Percentiles rank a stretch among this genome's conserved stretches.
These are phyloP conservation scores for Mortierella sp. DNA, from an alignment of 371 early-diverging fungal species.

Conservation along the genomic window DNA sequence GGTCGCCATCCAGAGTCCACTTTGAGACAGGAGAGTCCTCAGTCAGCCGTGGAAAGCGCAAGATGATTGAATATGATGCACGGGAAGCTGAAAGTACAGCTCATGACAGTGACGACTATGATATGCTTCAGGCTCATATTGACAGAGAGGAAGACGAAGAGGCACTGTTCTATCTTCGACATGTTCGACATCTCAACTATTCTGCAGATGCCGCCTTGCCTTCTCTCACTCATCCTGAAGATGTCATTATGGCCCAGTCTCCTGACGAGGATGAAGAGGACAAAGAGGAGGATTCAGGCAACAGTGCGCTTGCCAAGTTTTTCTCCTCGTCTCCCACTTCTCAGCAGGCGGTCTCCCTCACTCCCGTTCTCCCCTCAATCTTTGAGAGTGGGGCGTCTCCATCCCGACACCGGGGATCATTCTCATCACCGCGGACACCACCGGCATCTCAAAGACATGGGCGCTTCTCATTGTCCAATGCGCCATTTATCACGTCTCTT, in stretches of 20 bases:
- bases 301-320: too few species aligned
- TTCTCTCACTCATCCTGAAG: neutral
- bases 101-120: conserved; percentile 14
- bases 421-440: conserved; percentile 17
- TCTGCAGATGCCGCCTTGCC: conserved; percentile 1
- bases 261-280: conserved; percentile 6
- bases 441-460: conserved; percentile 21
- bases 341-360: too few species aligned
- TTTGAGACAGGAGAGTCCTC: conserved; percentile 13
- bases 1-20: conserved; percentile 3
- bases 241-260: conserved; percentile 9
- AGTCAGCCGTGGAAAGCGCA: conserved; percentile 37
- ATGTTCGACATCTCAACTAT: neutral
- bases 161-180: neutral
- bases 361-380: too few species aligned
- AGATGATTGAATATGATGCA: conserved; percentile 30
- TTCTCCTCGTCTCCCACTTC: too few species aligned
- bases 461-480: conserved; percentile 37
- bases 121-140: conserved; percentile 10
- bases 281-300: neutral
- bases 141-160: conserved; percentile 3
- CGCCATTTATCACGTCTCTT: conserved; percentile 36
- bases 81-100: neutral
- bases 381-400: neutral
- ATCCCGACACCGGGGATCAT: conserved; percentile 15